Evolutionary conservation across 306 rosid genomes (phyloP).

Genomic region (Casuarina cunninghamiana): DNA sequence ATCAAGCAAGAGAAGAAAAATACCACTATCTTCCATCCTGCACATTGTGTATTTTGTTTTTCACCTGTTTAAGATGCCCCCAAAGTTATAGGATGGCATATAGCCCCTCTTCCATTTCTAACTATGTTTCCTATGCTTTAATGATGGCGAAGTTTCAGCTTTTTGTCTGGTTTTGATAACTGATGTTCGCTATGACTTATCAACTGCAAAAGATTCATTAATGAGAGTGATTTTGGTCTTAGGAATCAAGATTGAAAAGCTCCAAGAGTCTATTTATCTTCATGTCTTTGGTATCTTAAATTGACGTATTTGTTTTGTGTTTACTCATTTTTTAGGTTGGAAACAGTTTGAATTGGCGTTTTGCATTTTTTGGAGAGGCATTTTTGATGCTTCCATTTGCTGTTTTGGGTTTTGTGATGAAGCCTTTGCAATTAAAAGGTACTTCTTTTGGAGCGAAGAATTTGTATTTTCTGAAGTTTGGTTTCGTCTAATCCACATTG

Average conservation of each 20-base stretch:
- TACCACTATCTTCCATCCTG: background rate
- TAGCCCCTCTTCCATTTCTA: background rate
- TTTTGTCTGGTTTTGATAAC: background rate
- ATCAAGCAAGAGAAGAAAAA: background rate
- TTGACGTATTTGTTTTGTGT: constrained; percentile 3
- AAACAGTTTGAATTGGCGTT: constrained; percentile 66
- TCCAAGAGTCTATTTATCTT: background rate
- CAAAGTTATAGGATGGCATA: background rate
- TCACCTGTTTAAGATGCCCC: background rate
- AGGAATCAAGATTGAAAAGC: background rate
- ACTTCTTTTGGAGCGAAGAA: constrained; percentile 23
- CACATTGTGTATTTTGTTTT: background rate
- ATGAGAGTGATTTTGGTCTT: background rate
- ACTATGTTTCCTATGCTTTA: background rate
- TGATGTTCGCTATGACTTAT: background rate
- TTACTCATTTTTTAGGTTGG: constrained; percentile 63
- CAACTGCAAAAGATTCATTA: background rate
- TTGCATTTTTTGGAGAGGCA: constrained; percentile 85
- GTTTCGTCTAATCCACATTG: constrained; percentile 9
- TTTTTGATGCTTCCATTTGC: constrained; percentile 91
- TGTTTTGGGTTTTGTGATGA: constrained; percentile 68
- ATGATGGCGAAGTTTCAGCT: background rate
- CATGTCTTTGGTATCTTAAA: background rate
- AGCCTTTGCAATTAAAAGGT: constrained; percentile 88
- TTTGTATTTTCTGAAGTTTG: constrained; percentile 19